A percentile compares a stretch with the other conserved stretches of the same genome.
phyloP scores from a whole-genome alignment of 495 filamentous ascomycete genomes.

The Baudoinia panamericana region DNA sequence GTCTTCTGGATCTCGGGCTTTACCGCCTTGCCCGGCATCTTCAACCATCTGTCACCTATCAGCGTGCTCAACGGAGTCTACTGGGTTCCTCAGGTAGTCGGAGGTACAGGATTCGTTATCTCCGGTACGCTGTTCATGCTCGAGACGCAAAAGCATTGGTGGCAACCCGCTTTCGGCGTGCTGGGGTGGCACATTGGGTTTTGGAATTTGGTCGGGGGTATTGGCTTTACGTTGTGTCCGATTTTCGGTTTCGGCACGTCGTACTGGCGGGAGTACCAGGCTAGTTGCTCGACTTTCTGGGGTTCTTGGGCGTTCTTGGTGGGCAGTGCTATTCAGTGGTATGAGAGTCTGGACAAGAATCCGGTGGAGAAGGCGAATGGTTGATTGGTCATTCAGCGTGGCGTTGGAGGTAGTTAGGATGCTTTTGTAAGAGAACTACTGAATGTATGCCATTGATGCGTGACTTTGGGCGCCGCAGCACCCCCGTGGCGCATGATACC shows the following conservation, averaged over 20 bases:
- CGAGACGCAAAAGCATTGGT: conserved; percentile 59
- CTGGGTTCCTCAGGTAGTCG: conserved; percentile 57
- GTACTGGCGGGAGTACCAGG: conserved; percentile 44
- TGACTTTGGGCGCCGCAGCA: no score
- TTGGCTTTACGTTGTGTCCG: conserved; percentile 59
- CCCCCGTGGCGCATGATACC: no score
- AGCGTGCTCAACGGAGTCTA: conserved; percentile 42
- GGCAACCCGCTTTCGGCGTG: conserved; percentile 40
- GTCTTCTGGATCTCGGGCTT: conserved; percentile 60
- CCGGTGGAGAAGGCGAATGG: conserved; percentile 36
- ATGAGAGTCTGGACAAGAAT: conserved; percentile 48
- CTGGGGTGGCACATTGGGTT: conserved; percentile 51
- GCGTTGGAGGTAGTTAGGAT: conserved; percentile 5
- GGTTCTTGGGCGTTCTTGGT: conserved; percentile 59
- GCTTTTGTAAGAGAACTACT: not conserved
- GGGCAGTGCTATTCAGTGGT: conserved; percentile 52
- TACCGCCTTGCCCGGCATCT: conserved; percentile 48
- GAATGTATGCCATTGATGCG: no score
- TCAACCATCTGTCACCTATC: conserved; percentile 33
- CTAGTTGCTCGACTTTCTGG: conserved; percentile 49
- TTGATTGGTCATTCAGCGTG: no score
- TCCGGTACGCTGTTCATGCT: conserved; percentile 51
- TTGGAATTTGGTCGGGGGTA: conserved; percentile 47
- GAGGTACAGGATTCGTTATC: conserved; percentile 50
- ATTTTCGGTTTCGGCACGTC: conserved; percentile 37